Base-by-base conservation (phyloP, 208 protist genomes). In the Trypanosoma melophagium region DNA sequence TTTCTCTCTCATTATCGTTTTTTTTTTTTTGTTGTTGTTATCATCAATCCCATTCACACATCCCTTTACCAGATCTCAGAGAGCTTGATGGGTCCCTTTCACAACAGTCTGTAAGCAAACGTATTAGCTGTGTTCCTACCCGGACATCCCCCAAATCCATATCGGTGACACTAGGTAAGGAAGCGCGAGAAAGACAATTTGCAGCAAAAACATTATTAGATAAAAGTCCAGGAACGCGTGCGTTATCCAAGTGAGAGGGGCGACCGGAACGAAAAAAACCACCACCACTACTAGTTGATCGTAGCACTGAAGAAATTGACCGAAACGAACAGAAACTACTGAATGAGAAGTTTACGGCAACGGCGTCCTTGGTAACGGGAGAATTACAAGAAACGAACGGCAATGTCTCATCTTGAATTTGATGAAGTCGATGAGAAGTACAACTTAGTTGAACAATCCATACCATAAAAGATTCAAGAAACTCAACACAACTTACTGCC, bases 381-480 rank as follows among this genome's bases (percentile, higher is more conserved):
- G 5, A 35, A 35, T 35, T 5, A 5, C 28, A 35, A 35, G 28
- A 35, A 35, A 35, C 28, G 28, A 35, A 35, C 28, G 28, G 5
- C 28, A 7, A 7, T 35, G 28, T 35, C 28, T 35, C 28, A 35
- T 47, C 17, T 24, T 8, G 8, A 17, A n/a, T 7, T n/a, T 45
- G 54, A 12, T 62, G 40, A 38, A 38, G 47, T 16, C 7, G 16
- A 24, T 40, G 4, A 69, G 56, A n/a, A 45, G 62, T 77, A 42
- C 64, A 68, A 47, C 61, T 66, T 55, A 79, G 76, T 50, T 68
- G 76, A 41, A 72, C 66, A 13, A 87, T 65, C 75, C 79, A 85
- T 53, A 31, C 16, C 17, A 76, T 60, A 72, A 83, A 83, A 4
- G 68, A 75, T 61, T 75, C 76, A 3, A 92, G 70, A 24, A 87